Evolutionary conservation across 768 basidiomycete genomes (phyloP), one percentile per base, ranked within the genome.

Genomic region (Termitomyces sp.): DNA sequence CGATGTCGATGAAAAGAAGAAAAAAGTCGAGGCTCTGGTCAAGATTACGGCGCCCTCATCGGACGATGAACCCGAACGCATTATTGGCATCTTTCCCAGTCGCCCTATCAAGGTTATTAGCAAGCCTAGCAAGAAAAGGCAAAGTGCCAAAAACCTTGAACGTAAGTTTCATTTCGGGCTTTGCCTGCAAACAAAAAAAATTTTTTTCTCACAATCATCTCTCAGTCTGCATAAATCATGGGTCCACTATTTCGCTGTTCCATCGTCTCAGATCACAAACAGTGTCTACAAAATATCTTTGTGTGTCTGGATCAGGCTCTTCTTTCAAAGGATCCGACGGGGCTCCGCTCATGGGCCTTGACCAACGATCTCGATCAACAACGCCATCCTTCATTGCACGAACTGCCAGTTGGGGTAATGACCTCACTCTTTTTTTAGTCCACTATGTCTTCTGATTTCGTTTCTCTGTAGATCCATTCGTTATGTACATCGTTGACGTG

Each of bases 31-130:
- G 70, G 94, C 95, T 4, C 77, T 93, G 37, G 93, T 98, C 61
- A 92, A 87, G 71, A 87, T 94, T 68, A 86, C 83, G 62, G 90
- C 91, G 37, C 85, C 87, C 8, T 80, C 83, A 15, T 83, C 84
- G 47, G 89, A 91, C 49, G 87, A 90, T 57, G 87, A 90, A 66
- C 82, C 84, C 55, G 90, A 93, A 66, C 81, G 87, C 38, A 77
- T 93, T 35, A 84, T 98, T 62, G 95, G 95, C 21, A 81, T 83
- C 19, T 98, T 98, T 74, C 87, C 90, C 43, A 92, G 90, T 61
- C 87, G 89, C 45, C 86, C 94, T n/a, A 98, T 98, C 78, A 95
- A 94, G 70, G 92, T 98, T 65, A 98, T 98, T 73, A 93, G 90
- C 73, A 98, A 98, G 70, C 96, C 96, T 4, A 93, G 90, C 75